Percentiles rank a stretch among this genome's conserved stretches.
These are phyloP conservation scores for Tulasnella sp. DNA, from an alignment of 768 basidiomycete genomes.

Conservation along the genomic window DNA sequence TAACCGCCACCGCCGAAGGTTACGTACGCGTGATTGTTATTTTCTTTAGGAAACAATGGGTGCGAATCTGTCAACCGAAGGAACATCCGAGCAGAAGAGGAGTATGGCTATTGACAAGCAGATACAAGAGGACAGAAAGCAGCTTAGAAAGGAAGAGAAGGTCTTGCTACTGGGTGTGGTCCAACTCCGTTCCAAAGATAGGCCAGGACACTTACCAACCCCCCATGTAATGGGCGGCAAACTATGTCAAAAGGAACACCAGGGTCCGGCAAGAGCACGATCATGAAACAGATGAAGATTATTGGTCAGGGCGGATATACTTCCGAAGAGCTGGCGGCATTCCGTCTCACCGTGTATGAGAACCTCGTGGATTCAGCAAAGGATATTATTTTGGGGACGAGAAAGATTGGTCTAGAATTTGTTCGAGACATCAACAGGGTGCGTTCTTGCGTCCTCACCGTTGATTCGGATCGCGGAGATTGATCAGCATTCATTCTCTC, in stretches of 20 bases:
- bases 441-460: background rate
- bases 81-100: slow-evolving; percentile 15
- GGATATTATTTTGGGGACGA: slow-evolving; percentile 80
- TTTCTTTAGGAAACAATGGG: slow-evolving; percentile 25
- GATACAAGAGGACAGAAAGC: slow-evolving; percentile 49
- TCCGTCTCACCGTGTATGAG: slow-evolving; percentile 76
- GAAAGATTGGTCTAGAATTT: slow-evolving; percentile 83
- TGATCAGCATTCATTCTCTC: no score
- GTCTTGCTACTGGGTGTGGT: slow-evolving; percentile 51
- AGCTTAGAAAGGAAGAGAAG: slow-evolving; percentile 52
- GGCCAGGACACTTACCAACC: background rate
- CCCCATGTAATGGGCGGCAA: background rate
- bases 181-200: slow-evolving; percentile 40
- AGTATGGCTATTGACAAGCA: slow-evolving; percentile 41
- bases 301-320: slow-evolving; percentile 85
- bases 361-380: slow-evolving; percentile 90
- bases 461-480: no score
- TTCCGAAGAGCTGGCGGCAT: slow-evolving; percentile 72
- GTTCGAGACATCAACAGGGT: slow-evolving; percentile 64
- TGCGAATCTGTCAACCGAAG: slow-evolving; percentile 35
- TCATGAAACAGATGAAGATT: slow-evolving; percentile 99
- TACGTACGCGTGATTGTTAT: background rate
- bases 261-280: slow-evolving; percentile 93
- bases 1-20: background rate
- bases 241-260: slow-evolving; percentile 68